Base-by-base conservation (phyloP, 108 stramenopile genomes). In the Cyclotella kingstonii region DNA sequence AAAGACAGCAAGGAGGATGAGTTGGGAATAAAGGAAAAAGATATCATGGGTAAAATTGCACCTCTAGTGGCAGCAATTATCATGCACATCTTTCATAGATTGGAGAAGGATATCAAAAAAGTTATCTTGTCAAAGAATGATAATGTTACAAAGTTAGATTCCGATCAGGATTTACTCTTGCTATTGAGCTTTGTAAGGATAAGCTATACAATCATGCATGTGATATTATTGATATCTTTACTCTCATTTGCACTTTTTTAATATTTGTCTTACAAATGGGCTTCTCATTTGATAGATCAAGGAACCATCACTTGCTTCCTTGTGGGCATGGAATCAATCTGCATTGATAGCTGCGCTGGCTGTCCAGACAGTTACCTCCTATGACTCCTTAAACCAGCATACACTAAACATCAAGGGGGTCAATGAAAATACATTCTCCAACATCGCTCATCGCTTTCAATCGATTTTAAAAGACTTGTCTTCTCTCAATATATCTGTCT, bases 11-110 rank as follows among this genome's bases (percentile, higher is more conserved):
- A 28, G 4, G 53, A 56, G n/a, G 53, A 40, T 3, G 66, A 60
- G 33, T 17, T 30, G 31, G 26, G 29, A 5, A 51, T 21, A 10
- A 39, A 26, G 3, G 19, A 27, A 11, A 33, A 33, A 14, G 41
- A 14, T 0, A 40, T 55, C 35, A 48, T 61, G 10, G 65, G 60
- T 3, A 57, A 28, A 19, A 36, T 78, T 27, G 54, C 66, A 22
- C 72, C 77, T 4, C 36, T 78, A 14, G 15, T 74, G 28, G 77
- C 71, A 27, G 63, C 77, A 4, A 61, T 78, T 30, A 54, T 74
- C 12, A 64, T 73, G 68, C 72, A 68, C 25, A 67, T 62, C 0
- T 55, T 78, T 39, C 34, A 30, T 2, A 50, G 59, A 55, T 36
- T 78, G 35, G 67, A 70, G 66, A 74, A 56, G 42, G 72, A 74